Conservation (phyloP, 2,329 filamentous ascomycete species). For the Aspergillus bombycis region DNA sequence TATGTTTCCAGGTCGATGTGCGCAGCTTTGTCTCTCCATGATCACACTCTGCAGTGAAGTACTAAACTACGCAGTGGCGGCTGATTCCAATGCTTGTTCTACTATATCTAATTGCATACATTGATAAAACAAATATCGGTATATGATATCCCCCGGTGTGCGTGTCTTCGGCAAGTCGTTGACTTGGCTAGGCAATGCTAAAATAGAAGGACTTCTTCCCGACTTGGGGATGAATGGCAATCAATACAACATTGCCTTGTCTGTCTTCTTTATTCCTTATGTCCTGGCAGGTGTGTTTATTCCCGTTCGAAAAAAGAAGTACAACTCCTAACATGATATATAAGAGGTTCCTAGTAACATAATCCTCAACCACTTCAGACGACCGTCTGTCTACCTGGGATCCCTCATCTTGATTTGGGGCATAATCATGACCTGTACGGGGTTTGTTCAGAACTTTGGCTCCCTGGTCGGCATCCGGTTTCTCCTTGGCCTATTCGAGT, state of each 20-base stretch:
- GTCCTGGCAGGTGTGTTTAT: conserved; percentile 68
- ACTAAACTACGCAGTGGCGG: conserved; percentile 5
- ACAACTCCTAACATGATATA: background rate
- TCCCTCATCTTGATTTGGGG: conserved; percentile 34
- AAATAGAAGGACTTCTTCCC: conserved; percentile 55
- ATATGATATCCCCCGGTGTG: background rate
- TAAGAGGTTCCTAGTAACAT: conserved; percentile 31
- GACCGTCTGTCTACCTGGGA: conserved; percentile 49
- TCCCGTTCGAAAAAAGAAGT: background rate
- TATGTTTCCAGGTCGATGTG: background rate
- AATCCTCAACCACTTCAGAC: conserved; percentile 32
- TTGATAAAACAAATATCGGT: conserved; percentile 26
- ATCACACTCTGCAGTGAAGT: background rate
- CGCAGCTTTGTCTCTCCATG: background rate
- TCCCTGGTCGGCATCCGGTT: conserved; percentile 19
- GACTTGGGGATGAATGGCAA: conserved; percentile 63
- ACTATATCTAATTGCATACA: conserved; percentile 22
- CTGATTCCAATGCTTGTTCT: conserved; percentile 22
- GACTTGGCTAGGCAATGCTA: conserved; percentile 53
- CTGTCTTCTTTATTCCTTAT: conserved; percentile 82
- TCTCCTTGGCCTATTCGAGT: conserved; percentile 31
- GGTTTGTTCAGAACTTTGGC: conserved; percentile 21
- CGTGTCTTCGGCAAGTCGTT: background rate
- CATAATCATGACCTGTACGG: conserved; percentile 21
- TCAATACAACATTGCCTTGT: conserved; percentile 72